Percentiles rank a stretch among this genome's conserved stretches.
phyloP scores from a whole-genome alignment of 768 basidiomycete genomes.

The Krasilnikovozyma curviuscula region DNA sequence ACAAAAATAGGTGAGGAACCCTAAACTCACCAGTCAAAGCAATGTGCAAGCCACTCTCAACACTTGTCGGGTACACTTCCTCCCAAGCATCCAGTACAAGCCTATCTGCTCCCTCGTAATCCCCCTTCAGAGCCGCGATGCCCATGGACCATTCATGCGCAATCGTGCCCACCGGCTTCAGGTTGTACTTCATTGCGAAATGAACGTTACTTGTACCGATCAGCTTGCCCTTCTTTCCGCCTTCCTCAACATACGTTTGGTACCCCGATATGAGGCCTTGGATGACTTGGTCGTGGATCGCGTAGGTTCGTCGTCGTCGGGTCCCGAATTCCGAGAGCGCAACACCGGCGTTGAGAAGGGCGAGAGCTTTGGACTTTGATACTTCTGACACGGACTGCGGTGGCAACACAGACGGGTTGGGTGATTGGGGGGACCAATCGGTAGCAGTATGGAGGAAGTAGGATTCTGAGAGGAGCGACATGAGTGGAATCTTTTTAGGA shows the following conservation, averaged over 20 bases:
- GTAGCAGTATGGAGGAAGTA: slow-evolving; percentile 57
- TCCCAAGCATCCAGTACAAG: slow-evolving; percentile 75
- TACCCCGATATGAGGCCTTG: slow-evolving; percentile 42
- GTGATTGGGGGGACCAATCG: slow-evolving; percentile 44
- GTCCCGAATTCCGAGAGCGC: slow-evolving; percentile 74
- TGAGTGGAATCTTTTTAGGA: slow-evolving; percentile 8
- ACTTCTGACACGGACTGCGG: slow-evolving; percentile 32
- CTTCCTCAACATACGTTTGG: too few relatives aligned
- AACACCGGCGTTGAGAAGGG: slow-evolving; percentile 45
- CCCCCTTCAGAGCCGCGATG: slow-evolving; percentile 60
- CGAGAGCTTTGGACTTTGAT: slow-evolving; percentile 51
- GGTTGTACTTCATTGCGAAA: slow-evolving; percentile 54
- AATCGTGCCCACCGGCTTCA: slow-evolving; percentile 44
- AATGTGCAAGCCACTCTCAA: slow-evolving; percentile 31
- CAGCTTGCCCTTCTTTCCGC: slow-evolving; percentile 44
- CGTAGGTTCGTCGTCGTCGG: slow-evolving; percentile 49
- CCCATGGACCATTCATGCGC: slow-evolving; percentile 32
- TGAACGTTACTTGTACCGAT: slow-evolving; percentile 84
- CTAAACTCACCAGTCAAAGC: too few relatives aligned
- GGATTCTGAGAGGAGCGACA: slow-evolving; percentile 46
- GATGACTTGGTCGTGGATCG: slow-evolving; percentile 59
- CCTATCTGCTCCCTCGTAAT: slow-evolving; percentile 57
- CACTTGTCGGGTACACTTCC: slow-evolving; percentile 28
- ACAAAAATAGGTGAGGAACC: too few relatives aligned
- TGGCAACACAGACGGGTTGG: not conserved